Evolutionary conservation across 140 eudicot species (phyloP), one percentile per base, ranked within the genome.

Genomic region (Ambrosia hybrid): DNA sequence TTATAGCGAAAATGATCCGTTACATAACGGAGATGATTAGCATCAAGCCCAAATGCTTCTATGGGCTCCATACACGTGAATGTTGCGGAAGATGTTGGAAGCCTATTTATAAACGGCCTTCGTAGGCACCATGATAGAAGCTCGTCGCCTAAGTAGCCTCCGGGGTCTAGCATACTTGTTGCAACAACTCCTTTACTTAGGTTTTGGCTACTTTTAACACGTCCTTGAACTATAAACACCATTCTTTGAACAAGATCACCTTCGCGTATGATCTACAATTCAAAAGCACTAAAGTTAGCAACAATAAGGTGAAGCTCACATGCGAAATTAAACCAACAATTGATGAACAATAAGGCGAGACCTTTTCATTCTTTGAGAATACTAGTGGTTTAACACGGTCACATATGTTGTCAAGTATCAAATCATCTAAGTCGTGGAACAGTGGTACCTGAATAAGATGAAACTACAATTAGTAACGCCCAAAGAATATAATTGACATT

Each of bases 1-100:
- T 96, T 91, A 78, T 91, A 91, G 37, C 96, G 72, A 60, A 91
- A 91, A 79, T 91, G 97, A 52, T 86, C 96, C 0, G 97, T 91
- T 4, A 88, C 97, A 15, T 91, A 91, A 72, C 85, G 88, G 5
- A 91, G 88, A 48, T 91, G 96, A 43, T 86, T 88, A 1, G 96
- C 88, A 15, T 91, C 97, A 0, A 91, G 85, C 30, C 96, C 96
- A 52, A 91, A 91, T 2, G 91, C 96, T 65, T 91, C 96, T 0
- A 88, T 88, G 58, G 97, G 86, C 46, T 91, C 97, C 6, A 91
- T 88, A 8, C 96, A 86, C 4, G 83, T 75, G 6, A 91, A 72
- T 7, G 96, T 81, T 2, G 87, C 88, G 3, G 97, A 86, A 13
- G 94, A 88, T 8, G 96, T 96, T 3, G 97, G 97, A 0, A 91